phyloP scores from a whole-genome alignment of 257 asterid species.

The Eucommia ulmoides region DNA sequence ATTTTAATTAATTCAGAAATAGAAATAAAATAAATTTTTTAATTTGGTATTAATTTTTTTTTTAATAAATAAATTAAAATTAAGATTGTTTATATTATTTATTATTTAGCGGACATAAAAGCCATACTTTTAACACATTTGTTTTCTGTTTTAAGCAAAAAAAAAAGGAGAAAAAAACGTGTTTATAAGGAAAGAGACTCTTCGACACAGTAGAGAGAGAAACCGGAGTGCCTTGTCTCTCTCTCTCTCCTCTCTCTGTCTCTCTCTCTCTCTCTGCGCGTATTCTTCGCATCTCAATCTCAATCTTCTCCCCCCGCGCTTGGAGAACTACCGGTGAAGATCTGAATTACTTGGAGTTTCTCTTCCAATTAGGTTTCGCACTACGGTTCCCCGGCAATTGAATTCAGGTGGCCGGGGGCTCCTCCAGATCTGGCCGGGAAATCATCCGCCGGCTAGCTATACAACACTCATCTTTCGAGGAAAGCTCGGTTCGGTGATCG shows the following conservation, averaged over 20 bases:
- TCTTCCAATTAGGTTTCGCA: too few species aligned
- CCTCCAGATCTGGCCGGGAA: constrained; percentile 1
- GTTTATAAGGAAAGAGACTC: neutral
- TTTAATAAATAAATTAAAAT: too few species aligned
- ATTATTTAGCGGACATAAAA: too few species aligned
- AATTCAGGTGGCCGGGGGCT: neutral
- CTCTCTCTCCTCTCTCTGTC: too few species aligned
- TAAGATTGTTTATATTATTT: too few species aligned
- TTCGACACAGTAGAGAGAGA: neutral
- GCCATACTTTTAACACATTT: too few species aligned
- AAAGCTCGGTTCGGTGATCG: neutral
- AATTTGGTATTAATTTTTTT: too few species aligned
- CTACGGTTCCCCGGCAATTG: too few species aligned
- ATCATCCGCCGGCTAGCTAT: neutral
- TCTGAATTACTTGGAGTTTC: neutral
- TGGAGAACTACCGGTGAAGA: neutral
- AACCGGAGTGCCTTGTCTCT: neutral
- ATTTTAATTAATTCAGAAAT: too few species aligned
- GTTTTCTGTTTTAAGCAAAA: too few species aligned
- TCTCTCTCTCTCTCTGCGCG: neutral
- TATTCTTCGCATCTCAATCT: neutral
- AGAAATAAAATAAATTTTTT: too few species aligned
- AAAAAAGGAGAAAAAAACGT: too few species aligned
- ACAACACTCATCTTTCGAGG: neutral
- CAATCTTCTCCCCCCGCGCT: neutral